Conservation (phyloP, 2,329 filamentous ascomycete genomes). For the Colletotrichum tamarilloi region DNA sequence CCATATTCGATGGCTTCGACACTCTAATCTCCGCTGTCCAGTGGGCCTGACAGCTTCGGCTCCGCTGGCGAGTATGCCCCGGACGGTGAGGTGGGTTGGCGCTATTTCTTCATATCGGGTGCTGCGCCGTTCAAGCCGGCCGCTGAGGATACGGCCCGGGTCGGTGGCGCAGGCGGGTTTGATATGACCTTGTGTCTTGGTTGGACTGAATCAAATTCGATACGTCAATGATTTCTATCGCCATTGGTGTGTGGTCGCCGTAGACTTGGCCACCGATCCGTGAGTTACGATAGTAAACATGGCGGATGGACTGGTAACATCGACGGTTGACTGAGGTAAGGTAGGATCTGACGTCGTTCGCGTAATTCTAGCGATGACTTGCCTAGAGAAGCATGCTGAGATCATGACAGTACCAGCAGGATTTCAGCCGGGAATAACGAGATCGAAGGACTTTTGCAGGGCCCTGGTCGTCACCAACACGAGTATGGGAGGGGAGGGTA, state of each 20-base stretch:
- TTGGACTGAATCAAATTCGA: not conserved
- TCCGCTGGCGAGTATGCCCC: slow-evolving; percentile 14
- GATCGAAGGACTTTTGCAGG: not conserved
- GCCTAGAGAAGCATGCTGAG: slow-evolving; percentile 16
- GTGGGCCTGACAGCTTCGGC: slow-evolving; percentile 18
- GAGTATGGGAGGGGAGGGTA: not conserved
- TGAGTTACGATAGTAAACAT: not conserved
- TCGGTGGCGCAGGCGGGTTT: not conserved
- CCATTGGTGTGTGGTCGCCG: not conserved
- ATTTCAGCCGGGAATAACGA: slow-evolving; percentile 13
- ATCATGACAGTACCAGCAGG: slow-evolving; percentile 1
- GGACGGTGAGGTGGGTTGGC: slow-evolving; percentile 8
- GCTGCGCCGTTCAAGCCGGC: not conserved
- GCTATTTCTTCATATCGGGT: slow-evolving; percentile 1
- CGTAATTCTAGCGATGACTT: not conserved
- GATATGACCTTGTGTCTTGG: not conserved
- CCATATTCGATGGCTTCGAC: slow-evolving; percentile 22
- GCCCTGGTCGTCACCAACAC: not conserved
- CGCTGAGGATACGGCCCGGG: not conserved
- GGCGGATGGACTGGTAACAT: not conserved
- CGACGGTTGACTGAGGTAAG: not conserved
- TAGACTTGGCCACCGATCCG: not conserved
- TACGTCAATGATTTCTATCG: not conserved
- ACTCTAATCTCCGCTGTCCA: slow-evolving; percentile 25
- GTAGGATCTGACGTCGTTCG: not conserved